Evolutionary conservation across 805 yeast genomes (phyloP), one percentile per base, ranked within the genome.

Genomic region (Saccharomycopsis vini): DNA sequence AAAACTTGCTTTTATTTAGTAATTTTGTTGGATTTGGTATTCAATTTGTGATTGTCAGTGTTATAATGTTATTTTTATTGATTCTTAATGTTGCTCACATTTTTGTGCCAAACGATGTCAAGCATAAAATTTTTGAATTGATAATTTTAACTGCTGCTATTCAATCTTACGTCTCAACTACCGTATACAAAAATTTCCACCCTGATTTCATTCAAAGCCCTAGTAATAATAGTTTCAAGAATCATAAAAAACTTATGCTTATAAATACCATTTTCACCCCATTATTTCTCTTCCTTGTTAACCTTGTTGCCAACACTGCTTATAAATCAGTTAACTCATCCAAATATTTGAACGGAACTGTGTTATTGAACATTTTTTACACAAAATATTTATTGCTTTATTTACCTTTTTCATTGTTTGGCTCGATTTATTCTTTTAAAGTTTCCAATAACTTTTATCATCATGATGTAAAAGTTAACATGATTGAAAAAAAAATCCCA

Each of bases 301-400:
- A 50, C 19, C 3, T 15, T 2, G 23, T 44, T 9, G 42, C 47
- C 6, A 58, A 59, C 41, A 12, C 15, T 3, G 50, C 54, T 3
- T 55, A 53, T 39, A 43, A 38, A 5, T 41, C 55, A 7, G 62
- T 53, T 5, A 44, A 52, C 5, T 56, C 62, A 3, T 55, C 61
- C 45, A 44, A 50, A 21, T 45, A 50, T 18, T 47, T 59, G 19
- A 31, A 50, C 4, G 4, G 37, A 4, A 13, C 3, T 0, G 18
- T 24, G 18, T 41, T 47, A 34, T 16, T 45, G n/a, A 16, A 29
- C 2, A 34, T 45, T 4, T 15, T 28, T 5, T n/a, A n/a, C n/a
- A 18, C 20, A 4, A 58, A 57, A 35, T 43, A 43, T 5, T 4
- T 38, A 2, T 26, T 40, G 16, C 12, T 43, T 9, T 47, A 47